Base-by-base conservation (phyloP, 2,329 filamentous ascomycete species). In the Cladophialophora bantiana region DNA sequence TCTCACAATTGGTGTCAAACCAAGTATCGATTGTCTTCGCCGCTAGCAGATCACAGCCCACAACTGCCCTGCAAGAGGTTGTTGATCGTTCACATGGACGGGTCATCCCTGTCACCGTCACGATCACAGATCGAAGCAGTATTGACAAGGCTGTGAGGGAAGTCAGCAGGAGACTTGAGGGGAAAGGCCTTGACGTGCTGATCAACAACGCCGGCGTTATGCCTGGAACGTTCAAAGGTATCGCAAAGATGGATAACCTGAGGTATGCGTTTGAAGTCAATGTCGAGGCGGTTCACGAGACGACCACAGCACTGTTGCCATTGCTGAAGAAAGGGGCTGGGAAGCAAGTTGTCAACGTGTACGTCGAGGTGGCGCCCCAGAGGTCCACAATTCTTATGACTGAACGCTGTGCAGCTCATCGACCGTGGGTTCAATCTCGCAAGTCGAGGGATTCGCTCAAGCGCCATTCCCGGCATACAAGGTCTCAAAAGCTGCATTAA, bases 291-390 rank as follows among this genome's bases (percentile, higher is more conserved):
- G 74, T 77, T 0, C 82, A 84, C 54, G 66, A 71, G 45, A 75
- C 82, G 9, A 83, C 77, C 3, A 68, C 69, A 6, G 73, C 74
- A 1, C 80, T 84, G 38, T 66, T 83, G 5, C 77, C 79, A 1
- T 70, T 81, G 1, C 64, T 82, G 13, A 68, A 74, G 10, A 74
- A 76, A 48, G 80, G 81, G 1, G 66, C 68, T 2, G 71, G 74
- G 62, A 84, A 83, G 74, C 77, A 78, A 18, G 75, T 84, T 3
- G 69, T 77, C 42, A 84, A 82, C 60, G 77, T 84, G 81, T 83
- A 70, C 67, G 76, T 26, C 55, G 15, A 59, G 4, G 7, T 20
- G 7, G 13, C 55, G 10, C 7, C 10, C 62, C 7, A 15, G 12
- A 4, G 20, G 32, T 7, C 1, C 5, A 52, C 31, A 20, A 59